phyloP scores from a whole-genome alignment of 163 green algal species.

The Scenedesmus sp. region DNA sequence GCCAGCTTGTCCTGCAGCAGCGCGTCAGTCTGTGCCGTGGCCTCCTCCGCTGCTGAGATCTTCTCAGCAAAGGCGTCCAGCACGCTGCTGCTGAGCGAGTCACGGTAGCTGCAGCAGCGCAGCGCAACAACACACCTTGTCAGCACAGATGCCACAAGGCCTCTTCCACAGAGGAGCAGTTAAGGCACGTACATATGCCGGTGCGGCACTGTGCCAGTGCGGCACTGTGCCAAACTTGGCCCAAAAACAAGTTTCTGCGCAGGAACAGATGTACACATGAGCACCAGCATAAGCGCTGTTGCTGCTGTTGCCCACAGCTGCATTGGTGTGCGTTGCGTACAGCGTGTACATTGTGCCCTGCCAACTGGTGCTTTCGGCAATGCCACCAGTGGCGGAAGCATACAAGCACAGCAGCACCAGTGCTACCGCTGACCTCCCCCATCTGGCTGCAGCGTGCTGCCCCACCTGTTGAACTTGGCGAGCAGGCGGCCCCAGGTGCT shows the following conservation, averaged over 20 bases:
- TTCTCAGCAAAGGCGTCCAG: constrained; percentile 28
- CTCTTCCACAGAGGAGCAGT: too few species aligned
- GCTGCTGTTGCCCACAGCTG: too few species aligned
- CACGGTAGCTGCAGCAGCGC: not conserved
- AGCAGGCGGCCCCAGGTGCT: constrained; percentile 40
- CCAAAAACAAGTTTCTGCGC: too few species aligned
- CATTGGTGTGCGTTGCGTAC: too few species aligned
- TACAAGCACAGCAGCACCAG: too few species aligned
- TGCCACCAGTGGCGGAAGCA: not conserved
- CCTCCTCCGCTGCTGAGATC: constrained; percentile 8
- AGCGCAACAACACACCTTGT: not conserved
- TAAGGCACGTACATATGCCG: too few species aligned
- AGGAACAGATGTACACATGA: too few species aligned
- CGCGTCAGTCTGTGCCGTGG: not conserved
- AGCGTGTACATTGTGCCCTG: not conserved
- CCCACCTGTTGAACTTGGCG: constrained; percentile 52
- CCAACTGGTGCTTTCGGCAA: not conserved
- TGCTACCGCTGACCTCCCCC: not conserved
- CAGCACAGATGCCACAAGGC: not conserved
- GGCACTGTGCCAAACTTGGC: too few species aligned
- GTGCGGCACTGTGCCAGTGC: too few species aligned
- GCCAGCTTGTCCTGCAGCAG: constrained; percentile 23
- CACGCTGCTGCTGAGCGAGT: not conserved
- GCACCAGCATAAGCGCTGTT: too few species aligned
- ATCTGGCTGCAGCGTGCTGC: not conserved